Evolutionary conservation across 73 alveolate species (phyloP).

Genomic region (Tetrahymena thermophila): DNA sequence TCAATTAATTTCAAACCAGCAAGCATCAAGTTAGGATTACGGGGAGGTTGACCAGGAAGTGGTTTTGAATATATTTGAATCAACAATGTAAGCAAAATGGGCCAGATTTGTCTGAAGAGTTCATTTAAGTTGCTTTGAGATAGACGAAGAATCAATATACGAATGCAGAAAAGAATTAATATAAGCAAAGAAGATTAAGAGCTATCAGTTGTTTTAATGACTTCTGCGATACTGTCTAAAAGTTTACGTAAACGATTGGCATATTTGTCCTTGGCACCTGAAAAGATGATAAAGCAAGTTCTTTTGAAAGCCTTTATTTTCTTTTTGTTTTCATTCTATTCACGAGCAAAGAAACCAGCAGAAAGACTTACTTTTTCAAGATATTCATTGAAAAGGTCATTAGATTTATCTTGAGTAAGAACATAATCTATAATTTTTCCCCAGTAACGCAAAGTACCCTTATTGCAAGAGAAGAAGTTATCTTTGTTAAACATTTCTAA

Average conservation of each 20-base stretch:
- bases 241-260: slow-evolving; percentile 15
- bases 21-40: slow-evolving; percentile 11
- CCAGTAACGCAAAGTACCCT: slow-evolving; percentile 32
- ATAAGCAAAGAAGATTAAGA: slow-evolving; percentile 24
- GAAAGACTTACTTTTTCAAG: slow-evolving; percentile 24
- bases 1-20: slow-evolving; percentile 37
- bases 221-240: slow-evolving; percentile 35
- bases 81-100: slow-evolving; percentile 21
- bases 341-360: slow-evolving; percentile 31
- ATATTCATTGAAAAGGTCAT: slow-evolving; percentile 19
- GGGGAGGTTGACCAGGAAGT: slow-evolving; percentile 2
- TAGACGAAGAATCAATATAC: slow-evolving; percentile 26
- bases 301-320: slow-evolving; percentile 34
- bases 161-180: slow-evolving; percentile 25
- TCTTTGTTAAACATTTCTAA: slow-evolving; percentile 22
- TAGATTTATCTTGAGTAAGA: slow-evolving; percentile 5
- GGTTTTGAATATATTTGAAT: slow-evolving; percentile 16
- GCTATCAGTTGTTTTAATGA: slow-evolving; percentile 18
- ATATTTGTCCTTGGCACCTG: slow-evolving; percentile 31
- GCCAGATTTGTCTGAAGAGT: slow-evolving; percentile 42
- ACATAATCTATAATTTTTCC: slow-evolving; percentile 38
- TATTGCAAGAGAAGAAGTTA: slow-evolving; percentile 9
- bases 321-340: slow-evolving; percentile 26
- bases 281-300: slow-evolving; percentile 28
- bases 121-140: slow-evolving; percentile 33